Evolutionary conservation across 305 asterid species (phyloP), one percentile per base, ranked within the genome.

Genomic region (Solanum hybrid): DNA sequence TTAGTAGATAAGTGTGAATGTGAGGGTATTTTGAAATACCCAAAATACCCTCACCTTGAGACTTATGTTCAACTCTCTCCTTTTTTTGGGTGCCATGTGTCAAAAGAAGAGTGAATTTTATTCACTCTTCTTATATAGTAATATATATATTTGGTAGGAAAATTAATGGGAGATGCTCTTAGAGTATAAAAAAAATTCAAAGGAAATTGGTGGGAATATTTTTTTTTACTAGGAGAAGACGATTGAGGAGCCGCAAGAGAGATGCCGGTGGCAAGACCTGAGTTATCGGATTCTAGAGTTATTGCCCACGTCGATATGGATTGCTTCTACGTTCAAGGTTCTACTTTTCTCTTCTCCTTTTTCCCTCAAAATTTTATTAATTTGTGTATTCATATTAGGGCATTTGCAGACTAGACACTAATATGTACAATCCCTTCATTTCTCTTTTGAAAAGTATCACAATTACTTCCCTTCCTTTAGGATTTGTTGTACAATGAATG

Each of bases 291-390:
- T 87, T 92, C 97, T 6, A 91, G 99, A 91, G 97, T 97, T 88
- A 96, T 97, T 74, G 99, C 99, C 87, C 99, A 97, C 91, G 90
- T 97, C 79, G 99, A 96, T 91, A 95, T 96, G 98, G 98, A 97
- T 90, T 96, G 99, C 93, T 97, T 97, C 93, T 97, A 97, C 89
- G 99, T 97, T 87, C 99, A 97, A 95, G 99, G 99, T 82, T 81
- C 86, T 81, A 39, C n/a, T 81, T 39, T 37, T 36, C 85, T 10
- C 85, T 77, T 76, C 13, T 39, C 42, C 35, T 76, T 76, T 51
- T 36, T 4, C 85, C 31, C 42, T 16, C 29, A 80, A 37, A 24
- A 24, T 39, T 81, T 81, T 31, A 40, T 40, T 40, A 40, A 42
- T 82, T 42, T 83, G 39, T 83, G 39, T 82, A 28, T 31, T 42